Percentiles rank a stretch among this genome's conserved stretches.
phyloP scores from a whole-genome alignment of 306 rosid species.

The Neltuma alba region DNA sequence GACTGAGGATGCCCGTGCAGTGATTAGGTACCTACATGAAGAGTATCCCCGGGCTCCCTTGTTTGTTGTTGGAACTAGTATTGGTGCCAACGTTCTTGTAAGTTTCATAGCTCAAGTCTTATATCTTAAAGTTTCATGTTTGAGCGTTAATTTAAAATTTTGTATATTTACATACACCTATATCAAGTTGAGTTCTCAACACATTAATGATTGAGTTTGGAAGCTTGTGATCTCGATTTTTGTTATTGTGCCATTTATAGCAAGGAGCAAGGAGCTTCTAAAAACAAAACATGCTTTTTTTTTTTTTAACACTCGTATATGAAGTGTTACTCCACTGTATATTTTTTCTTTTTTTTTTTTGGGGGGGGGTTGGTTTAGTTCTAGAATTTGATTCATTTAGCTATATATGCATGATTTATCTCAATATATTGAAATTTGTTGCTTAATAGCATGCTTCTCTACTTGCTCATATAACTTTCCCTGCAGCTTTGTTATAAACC shows the following conservation, averaged over 20 bases:
- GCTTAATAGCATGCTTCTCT: not conserved
- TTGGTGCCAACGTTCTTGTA: conserved; percentile 96
- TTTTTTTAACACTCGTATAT: not conserved
- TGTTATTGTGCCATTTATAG: not conserved
- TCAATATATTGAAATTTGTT: not conserved
- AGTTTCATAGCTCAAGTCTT: conserved; percentile 30
- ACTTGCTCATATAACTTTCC: conserved; percentile 6
- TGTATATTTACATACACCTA: conserved; percentile 5
- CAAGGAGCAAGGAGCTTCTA: not conserved
- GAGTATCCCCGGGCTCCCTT: conserved; percentile 73
- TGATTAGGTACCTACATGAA: conserved; percentile 68
- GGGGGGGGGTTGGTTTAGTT: not conserved
- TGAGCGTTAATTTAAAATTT: conserved; percentile 15
- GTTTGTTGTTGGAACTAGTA: conserved; percentile 86
- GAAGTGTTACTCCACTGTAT: not conserved
- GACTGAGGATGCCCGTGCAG: conserved; percentile 88
- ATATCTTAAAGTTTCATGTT: conserved; percentile 21
- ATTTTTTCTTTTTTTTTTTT: no score
- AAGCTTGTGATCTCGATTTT: not conserved
- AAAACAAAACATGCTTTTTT: not conserved
- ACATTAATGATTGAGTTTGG: not conserved
- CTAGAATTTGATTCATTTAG: not conserved
- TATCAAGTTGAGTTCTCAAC: not conserved
- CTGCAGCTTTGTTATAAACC: not conserved
- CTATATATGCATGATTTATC: conserved; percentile 7